Evolutionary conservation across 2,329 filamentous ascomycete genomes (phyloP), one percentile per base, ranked within the genome.

Genomic region (Apiospora hydei): DNA sequence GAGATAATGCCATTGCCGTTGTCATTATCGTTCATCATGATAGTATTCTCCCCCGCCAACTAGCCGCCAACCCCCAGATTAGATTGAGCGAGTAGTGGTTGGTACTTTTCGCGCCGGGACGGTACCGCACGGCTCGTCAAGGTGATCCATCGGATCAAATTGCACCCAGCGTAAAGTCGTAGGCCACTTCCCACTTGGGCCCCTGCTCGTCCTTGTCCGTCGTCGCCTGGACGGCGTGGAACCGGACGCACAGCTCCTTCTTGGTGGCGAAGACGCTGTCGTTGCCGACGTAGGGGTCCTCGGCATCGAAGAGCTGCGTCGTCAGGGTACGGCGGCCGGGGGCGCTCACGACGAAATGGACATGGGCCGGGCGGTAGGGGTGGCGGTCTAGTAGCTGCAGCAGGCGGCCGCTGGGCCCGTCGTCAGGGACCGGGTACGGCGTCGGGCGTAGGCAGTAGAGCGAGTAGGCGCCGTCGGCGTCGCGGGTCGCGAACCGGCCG

Each of bases 251-350:
- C 49, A 89, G 77, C 38, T 86, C 86, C 34, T 86, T 81, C 82
- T 89, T 89, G 71, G 88, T 86, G 0, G 87, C 88, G 72, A 88
- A 89, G 11, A 88, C 87, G 6, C 84, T 82, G 74, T 89, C 88
- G 61, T 84, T 82, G 7, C 76, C 76, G 30, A 94, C 84, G 76
- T 93, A 91, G 74, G 88, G 85, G 80, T 91, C 90, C 73, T 89
- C 85, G 72, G 86, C 84, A 80, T 94, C 92, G 79, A 94, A 96
- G 71, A 96, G 90, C 80, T 96, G 93, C 0, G 87, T 88, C 0
- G 91, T 92, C 67, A 97, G 87, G 0, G 91, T 85, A 64, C 83
- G 75, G 77, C 76, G 78, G 11, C 82, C 81, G 16, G 74, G 67
- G 41, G 79, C 77, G 43, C 77, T 76, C 71, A 87, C 86, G 79